Base-by-base conservation (phyloP, 441 rosid genomes). In the Pelargonium cotyledonis region DNA sequence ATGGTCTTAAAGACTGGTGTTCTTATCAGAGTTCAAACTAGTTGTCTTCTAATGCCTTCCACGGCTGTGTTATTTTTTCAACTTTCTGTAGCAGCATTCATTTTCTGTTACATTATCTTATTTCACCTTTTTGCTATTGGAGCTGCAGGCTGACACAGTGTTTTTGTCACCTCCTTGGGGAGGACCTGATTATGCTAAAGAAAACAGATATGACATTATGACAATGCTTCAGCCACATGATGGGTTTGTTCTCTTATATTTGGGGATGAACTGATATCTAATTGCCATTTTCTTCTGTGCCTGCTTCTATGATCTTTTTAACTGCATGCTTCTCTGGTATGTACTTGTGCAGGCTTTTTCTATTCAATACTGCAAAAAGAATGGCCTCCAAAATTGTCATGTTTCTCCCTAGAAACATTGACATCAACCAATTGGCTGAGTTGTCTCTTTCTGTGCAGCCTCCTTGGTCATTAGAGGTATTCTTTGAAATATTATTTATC, bases 131-230 rank as follows among this genome's bases (percentile, higher is more conserved):
- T 5, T 63, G 44, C 15, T 55, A 64, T 63, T 72, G 49, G 66
- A 76, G 71, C 67, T 76, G 73, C 85, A 94, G 99, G 96, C 91
- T 18, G 90, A 84, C 63, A 84, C 88, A 0, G 88, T 87, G 63
- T 95, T 92, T 79, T 73, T 95, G 74, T 95, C 97, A 35, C 97
- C 97, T 73, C 97, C 99, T 7, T 92, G 99, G 97, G 99, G 99
- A 7, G 97, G 97, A 60, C 99, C 97, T 75, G 87, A 81, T 72
- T 94, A 94, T 75, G 65, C 81, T 21, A 90, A 80, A 86, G 87
- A 72, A 15, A 68, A 77, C 75, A 82, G 72, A 26, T 95, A 91
- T 72, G 77, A 89, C 82, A 80, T 90, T 69, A 83, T 72, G 82
- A 92, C 89, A 47, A 88, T 90, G 99, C 88, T 95, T 63, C 84